Evolutionary conservation across 2,329 filamentous ascomycete species (phyloP), one percentile per base, ranked within the genome.

Genomic region (Colletotrichum chlorophyti): DNA sequence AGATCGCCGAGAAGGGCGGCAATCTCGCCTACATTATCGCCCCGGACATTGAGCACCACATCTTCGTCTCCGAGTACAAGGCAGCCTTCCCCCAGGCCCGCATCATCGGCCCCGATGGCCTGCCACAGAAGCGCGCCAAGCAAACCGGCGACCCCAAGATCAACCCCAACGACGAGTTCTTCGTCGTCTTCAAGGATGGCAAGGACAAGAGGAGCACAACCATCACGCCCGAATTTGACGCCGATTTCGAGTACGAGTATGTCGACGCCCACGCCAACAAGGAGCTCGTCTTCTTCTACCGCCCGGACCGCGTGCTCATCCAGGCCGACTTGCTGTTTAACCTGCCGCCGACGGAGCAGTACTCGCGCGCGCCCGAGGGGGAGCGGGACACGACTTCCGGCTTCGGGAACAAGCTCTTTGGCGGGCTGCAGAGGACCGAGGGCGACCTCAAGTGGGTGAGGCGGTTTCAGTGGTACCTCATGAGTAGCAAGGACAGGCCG

Each of bases 271-370:
- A 98, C 73, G 76, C 80, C 26, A 97, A 96, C 77, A 90, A 91
- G 70, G 95, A 99, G 75, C 78, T 98, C 26, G 92, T 95, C 23
- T 92, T 98, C 75, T 78, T 88, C 69, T 93, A 96, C 80, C 89
- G 87, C 70, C 92, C 91, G 0, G 88, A 91, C 11, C 79, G 80
- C 54, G 90, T 92, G 0, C 76, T 99, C 40, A 93, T 99, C 69
- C 79, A 97, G 76, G 95, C 93, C 6, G 95, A 99, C 73, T 75
- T 98, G 37, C 71, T 98, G 64, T 98, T 98, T 82, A 98, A 97
- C 72, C 76, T 97, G 29, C 95, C 95, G 0, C 86, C 92, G 1
- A 85, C 78, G 0, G 95, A 99, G 77, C 95, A 98, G 76, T 97
- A 91, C 75, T 84, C 84, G 0, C 80, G 78, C 8, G 79, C 84